phyloP scores from a whole-genome alignment of 192 early-diverging fungal genomes.

The Chytriomyces sp. region DNA sequence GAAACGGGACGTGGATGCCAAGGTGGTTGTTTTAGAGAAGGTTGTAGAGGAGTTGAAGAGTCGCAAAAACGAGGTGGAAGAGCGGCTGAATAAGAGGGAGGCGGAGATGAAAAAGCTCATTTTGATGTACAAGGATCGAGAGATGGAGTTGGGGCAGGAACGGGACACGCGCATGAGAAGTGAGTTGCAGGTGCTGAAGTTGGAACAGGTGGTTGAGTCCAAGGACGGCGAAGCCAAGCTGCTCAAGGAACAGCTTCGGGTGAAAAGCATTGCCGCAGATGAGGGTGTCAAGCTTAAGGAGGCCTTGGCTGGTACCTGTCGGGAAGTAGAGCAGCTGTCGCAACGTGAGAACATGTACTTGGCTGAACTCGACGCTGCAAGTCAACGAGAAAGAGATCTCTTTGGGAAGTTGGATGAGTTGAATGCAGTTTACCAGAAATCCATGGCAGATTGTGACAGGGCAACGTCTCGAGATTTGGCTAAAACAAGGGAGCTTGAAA shows the following conservation, averaged over 20 bases:
- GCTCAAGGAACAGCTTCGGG: constrained; percentile 32
- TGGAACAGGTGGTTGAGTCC: constrained; percentile 38
- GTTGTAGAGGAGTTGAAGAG: constrained; percentile 35
- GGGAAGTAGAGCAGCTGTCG: constrained; percentile 40
- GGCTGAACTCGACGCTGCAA: constrained; percentile 45
- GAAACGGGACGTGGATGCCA: constrained; percentile 21
- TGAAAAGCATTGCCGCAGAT: constrained; percentile 29
- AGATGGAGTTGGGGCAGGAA: constrained; percentile 40
- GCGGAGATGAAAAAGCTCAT: constrained; percentile 42
- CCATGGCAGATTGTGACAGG: constrained; percentile 37
- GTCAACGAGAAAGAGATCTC: constrained; percentile 37
- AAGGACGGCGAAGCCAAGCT: constrained; percentile 39
- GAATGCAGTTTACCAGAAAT: constrained; percentile 32
- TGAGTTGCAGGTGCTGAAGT: constrained; percentile 37
- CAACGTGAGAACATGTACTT: constrained; percentile 43
- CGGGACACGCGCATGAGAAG: constrained; percentile 41
- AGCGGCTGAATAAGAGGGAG: constrained; percentile 33
- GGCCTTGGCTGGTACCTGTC: constrained; percentile 28
- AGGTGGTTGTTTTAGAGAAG: constrained; percentile 30
- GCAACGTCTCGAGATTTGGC: constrained; percentile 19
- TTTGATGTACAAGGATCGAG: constrained; percentile 38
- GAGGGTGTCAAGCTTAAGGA: constrained; percentile 31
- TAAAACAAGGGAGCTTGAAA: constrained; percentile 43
- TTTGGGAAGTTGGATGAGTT: constrained; percentile 44
- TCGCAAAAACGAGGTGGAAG: constrained; percentile 38